These are phyloP conservation scores for Umbelopsis isabellina DNA, from an alignment of 192 early-diverging fungal genomes.

Conservation along the genomic window DNA sequence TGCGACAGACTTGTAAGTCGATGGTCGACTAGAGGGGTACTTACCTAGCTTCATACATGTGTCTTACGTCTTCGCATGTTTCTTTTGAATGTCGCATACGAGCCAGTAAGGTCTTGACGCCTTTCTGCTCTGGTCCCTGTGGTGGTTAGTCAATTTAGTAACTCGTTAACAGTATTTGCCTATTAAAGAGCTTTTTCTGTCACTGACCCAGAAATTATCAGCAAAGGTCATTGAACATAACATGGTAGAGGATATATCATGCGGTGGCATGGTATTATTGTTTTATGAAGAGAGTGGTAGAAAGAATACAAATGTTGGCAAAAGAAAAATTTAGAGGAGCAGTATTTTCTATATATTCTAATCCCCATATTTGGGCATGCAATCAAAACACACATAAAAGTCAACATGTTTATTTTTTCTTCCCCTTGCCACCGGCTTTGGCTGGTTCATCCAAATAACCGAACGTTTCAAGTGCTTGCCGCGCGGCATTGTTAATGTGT, in stretches of 20 bases:
- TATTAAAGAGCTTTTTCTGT: too few relatives aligned
- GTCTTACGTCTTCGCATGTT: slow-evolving; percentile 8
- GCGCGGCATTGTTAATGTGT: slow-evolving; percentile 85
- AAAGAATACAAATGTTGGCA: neutral
- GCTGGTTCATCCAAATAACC: slow-evolving; percentile 52
- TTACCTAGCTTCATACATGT: slow-evolving; percentile 20
- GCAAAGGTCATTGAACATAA: slow-evolving; percentile 10
- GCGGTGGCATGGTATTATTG: slow-evolving; percentile 2
- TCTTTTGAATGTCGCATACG: slow-evolving; percentile 14
- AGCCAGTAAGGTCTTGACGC: slow-evolving; percentile 4
- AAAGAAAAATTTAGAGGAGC: neutral
- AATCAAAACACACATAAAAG: slow-evolving; percentile 17
- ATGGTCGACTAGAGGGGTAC: too few relatives aligned
- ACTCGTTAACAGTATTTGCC: neutral
- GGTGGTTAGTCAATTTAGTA: neutral
- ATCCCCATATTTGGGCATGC: slow-evolving; percentile 17
- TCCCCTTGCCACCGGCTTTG: neutral
- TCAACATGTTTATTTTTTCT: slow-evolving; percentile 24
- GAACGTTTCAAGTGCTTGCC: slow-evolving; percentile 67
- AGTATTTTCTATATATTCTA: neutral
- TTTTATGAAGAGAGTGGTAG: neutral
- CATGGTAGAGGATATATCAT: neutral
- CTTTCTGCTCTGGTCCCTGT: slow-evolving; percentile 19
- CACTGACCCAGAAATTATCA: slow-evolving; percentile 12
- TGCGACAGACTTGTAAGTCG: neutral